Evolutionary conservation across 75 land plant species (phyloP), one percentile per base, ranked within the genome.

Genomic region (Larix kaempferi): DNA sequence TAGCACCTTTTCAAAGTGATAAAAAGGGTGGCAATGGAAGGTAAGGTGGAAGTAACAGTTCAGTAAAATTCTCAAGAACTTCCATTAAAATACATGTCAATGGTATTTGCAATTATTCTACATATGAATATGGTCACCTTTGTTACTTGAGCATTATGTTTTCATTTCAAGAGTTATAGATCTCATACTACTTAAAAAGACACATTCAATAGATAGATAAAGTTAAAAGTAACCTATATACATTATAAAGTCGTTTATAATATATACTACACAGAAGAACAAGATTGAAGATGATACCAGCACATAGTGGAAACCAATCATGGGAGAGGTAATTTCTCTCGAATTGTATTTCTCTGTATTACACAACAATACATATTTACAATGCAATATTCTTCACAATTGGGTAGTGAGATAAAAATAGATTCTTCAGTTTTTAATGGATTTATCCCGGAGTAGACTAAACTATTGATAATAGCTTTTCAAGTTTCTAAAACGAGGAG

Each of bases 1-100:
- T 89, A 23, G 91, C 92, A 69, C 90, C 93, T 27, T 57, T 55
- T 33, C 74, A n/a, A 23, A 41, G 49, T 17, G 52, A 19, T 69
- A n/a, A 41, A 41, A 69, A 41, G 3, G 4, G 21, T 21, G 41
- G 44, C 22, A 10, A 14, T 22, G 12, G 52, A 69, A 69, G 76
- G 76, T 33, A 54, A 54, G 33, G 21, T 54, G 76, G 12, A 75
- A 75, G 74, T 60, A 22, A 75, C 62, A 6, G 19, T 56, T 64
- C 76, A 56, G 33, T 29, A 54, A n/a, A 61, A 25, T 75, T 75
- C 27, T 44, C 23, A 69, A 69, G 73, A n/a, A 41, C 52, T 21
- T 69, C n/a, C 25, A 39, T 69, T 37, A 41, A 41, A 69, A 69
- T n/a, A 23, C 39, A 41, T 41, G 49, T 8, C 10, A n/a, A 19